Conservation (phyloP, 192 early-diverging fungal species). For the Kappamyces sp. region DNA sequence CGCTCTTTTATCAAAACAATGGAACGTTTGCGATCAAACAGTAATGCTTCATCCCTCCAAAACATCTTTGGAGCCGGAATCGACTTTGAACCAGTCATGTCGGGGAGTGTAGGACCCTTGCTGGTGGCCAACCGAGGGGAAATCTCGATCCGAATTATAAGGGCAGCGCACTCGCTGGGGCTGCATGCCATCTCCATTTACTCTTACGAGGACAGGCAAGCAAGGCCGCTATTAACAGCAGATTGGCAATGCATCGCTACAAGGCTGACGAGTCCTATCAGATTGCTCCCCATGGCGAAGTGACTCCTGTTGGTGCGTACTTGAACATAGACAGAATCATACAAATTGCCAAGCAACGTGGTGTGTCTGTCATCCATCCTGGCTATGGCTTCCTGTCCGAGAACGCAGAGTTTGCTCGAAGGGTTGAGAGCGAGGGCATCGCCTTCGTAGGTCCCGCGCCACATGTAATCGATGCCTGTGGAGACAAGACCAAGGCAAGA, state of each 20-base stretch:
- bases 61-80: no score
- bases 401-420: slow-evolving; percentile 86
- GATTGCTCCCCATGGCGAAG: slow-evolving; percentile 74
- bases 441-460: slow-evolving; percentile 85
- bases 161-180: slow-evolving; percentile 86
- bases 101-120: slow-evolving; percentile 22
- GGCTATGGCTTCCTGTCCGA: slow-evolving; percentile 94
- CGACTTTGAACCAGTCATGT: slow-evolving; percentile 15
- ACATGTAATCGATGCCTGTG: slow-evolving; percentile 78
- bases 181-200: slow-evolving; percentile 85
- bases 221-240: no score
- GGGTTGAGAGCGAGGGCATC: slow-evolving; percentile 82
- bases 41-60: no score
- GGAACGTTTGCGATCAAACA: no score
- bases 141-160: slow-evolving; percentile 92
- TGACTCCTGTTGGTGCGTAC: slow-evolving; percentile 91
- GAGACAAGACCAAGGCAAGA: slow-evolving; percentile 94
- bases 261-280: slow-evolving; percentile 97
- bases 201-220: slow-evolving; percentile 75
- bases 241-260: slow-evolving; percentile 83
- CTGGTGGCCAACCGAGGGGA: slow-evolving; percentile 78
- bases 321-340: slow-evolving; percentile 91
- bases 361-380: slow-evolving; percentile 86
- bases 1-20: no score
- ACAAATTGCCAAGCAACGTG: slow-evolving; percentile 71